Evolutionary conservation across 1,284 basidiomycete species (phyloP), one percentile per base, ranked within the genome.

Genomic region (Peniophora sp.): DNA sequence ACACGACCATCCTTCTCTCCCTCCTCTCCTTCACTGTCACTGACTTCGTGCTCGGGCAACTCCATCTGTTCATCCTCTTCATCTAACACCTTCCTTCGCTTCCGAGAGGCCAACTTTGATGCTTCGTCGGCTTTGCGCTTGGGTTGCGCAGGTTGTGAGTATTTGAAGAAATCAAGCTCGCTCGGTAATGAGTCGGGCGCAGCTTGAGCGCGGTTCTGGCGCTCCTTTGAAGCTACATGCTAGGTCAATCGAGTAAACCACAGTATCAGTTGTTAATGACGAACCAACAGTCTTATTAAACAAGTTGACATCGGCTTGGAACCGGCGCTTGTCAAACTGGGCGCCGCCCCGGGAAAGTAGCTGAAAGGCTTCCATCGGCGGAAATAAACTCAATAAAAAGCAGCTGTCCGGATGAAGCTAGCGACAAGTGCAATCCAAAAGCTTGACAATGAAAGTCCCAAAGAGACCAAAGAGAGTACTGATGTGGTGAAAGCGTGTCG

Each of bases 121-220:
- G 22, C 20, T 10, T 20, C 52, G 48, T 20, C 46, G 35, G 32
- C 52, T 52, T 68, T 68, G 36, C 66, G 60, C 55, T 87, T 85
- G 38, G 60, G 65, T 22, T 65, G 60, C n/a, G 69, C 73, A 43
- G 72, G 75, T 56, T 80, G 72, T 0, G 85, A 82, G 58, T 91
- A 91, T 57, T 88, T 91, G 70, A 95, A 96, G 66, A 94, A 94
- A 65, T 97, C 89, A 3, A 96, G 74, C 56, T 89, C 88, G 2
- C 74, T 60, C 0, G 93, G 93, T 17, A 95, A 76, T 57, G 76
- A 77, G 23, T 68, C 74, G 32, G 68, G 63, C 20, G 61, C 58
- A 1, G 54, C 52, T 53, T 61, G 56, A 22, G 55, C 49, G 6
- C 19, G 16, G 8, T 6, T n/a, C 55, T 56, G 11, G 50, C 56